Conservation (phyloP, 257 asterid species). For the Capsicum chinense region DNA sequence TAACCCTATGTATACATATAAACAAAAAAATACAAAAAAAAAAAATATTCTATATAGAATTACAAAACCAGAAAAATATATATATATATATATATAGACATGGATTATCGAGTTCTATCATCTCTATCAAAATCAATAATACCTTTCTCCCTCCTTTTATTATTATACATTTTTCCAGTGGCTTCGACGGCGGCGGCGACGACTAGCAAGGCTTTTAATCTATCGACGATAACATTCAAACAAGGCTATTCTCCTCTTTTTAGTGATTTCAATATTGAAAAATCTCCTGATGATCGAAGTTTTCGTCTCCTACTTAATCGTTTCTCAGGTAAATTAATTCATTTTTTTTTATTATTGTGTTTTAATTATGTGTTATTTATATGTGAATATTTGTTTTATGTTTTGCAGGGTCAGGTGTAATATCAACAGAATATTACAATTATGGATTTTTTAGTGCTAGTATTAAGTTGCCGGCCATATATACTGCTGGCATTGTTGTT, state of each 20-base stretch:
- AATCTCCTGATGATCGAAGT: constrained; percentile 58
- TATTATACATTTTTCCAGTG: constrained; percentile 34
- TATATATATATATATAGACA: not conserved
- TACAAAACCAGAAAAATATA: not conserved
- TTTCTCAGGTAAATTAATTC: constrained; percentile 54
- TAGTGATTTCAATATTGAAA: constrained; percentile 71
- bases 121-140: constrained; percentile 32
- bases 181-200: constrained; percentile 32
- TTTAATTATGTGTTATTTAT: not conserved
- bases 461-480: constrained; percentile 79
- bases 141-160: constrained; percentile 31
- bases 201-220: constrained; percentile 46
- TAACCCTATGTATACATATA: not conserved
- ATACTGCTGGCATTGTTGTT: constrained; percentile 85
- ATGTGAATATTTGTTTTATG: not conserved
- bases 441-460: constrained; percentile 91
- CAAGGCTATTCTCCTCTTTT: constrained; percentile 76
- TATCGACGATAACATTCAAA: constrained; percentile 55
- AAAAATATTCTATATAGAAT: not conserved
- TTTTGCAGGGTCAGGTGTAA: constrained; percentile 78
- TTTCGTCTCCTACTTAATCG: constrained; percentile 82
- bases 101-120: constrained; percentile 34
- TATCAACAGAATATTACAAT: constrained; percentile 80
- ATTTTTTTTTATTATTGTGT: not conserved
- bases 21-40: not conserved